Base-by-base conservation (phyloP, 352 stramenopile species). In the Phytophthora pluvialis region DNA sequence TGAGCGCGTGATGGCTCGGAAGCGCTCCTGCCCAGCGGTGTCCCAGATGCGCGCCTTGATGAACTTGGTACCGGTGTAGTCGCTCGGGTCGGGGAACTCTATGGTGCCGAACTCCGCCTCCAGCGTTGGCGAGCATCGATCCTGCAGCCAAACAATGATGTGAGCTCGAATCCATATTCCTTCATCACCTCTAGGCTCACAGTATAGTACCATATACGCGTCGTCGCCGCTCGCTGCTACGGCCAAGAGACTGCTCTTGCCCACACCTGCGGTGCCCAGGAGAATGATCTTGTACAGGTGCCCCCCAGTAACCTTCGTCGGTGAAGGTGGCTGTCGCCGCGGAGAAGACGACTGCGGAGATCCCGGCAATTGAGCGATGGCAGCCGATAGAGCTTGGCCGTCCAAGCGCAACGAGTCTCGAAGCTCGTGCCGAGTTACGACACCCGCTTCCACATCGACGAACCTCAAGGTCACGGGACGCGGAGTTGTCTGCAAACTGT, bases 31-130 rank as follows among this genome's bases (percentile, higher is more conserved):
- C 2, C 90, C 91, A 1, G 90, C 90, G 3, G 91, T 97, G 53
- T 97, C 89, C 90, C 89, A 97, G n/a, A 97, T 84, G 1, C 83
- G 83, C n/a, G 90, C 85, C 57, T 91, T 81, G 51, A 93, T 78
- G 55, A 70, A 81, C 70, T 80, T 63, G 15, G 40, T 42, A 10
- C 56, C 78, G 15, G 70, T 87, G 33, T 64, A 58, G 11, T 77
- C 74, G 47, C 86, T 78, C 0, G 81, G 81, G 31, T 92, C 72
- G 0, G 73, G 55, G 36, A 90, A 81, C 46, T 90, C 80, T 29
- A 91, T 72, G 45, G 75, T 90, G 35, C 86, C 83, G 35, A 94
- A 94, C 54, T 92, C 83, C 12, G 86, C 80, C 38, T 94, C 86
- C 10, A 92, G 58, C 0, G 86, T 94, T 13, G 86, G 85, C 1